These are phyloP conservation scores for Cornus controversa DNA, from an alignment of 148 eudicot genomes.

Conservation along the genomic window DNA sequence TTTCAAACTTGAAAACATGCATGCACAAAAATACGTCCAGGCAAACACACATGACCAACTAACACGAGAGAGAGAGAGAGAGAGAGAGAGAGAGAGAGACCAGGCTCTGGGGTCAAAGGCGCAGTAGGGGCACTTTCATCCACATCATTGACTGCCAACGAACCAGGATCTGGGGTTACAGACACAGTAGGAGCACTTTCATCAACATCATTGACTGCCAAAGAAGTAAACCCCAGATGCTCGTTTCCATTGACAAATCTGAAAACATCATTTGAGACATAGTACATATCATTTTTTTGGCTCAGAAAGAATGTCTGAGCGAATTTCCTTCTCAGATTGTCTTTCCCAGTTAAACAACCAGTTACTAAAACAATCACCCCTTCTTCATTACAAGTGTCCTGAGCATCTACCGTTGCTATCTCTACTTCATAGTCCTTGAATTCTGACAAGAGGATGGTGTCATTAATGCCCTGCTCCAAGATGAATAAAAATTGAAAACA, in stretches of 20 bases:
- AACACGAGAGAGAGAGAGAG: not conserved
- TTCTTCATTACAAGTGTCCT: slow-evolving; percentile 36
- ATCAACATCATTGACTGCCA: slow-evolving; percentile 18
- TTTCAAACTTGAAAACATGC: not conserved
- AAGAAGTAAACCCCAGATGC: slow-evolving; percentile 9
- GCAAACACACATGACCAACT: too few relatives aligned
- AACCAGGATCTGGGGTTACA: slow-evolving; percentile 33
- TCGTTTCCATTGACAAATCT: slow-evolving; percentile 40
- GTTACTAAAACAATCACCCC: slow-evolving; percentile 63
- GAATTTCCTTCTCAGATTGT: slow-evolving; percentile 49
- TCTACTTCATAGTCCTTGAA: slow-evolving; percentile 35
- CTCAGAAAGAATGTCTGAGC: slow-evolving; percentile 71
- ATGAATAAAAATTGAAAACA: slow-evolving; percentile 3
- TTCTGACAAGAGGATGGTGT: slow-evolving; percentile 41
- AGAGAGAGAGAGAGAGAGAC: not conserved
- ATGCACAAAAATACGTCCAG: not conserved
- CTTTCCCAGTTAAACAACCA: slow-evolving; percentile 53
- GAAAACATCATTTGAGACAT: slow-evolving; percentile 59
- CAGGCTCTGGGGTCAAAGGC: too few relatives aligned
- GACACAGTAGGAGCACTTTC: slow-evolving; percentile 21
- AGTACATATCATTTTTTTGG: slow-evolving; percentile 53
- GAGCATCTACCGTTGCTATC: slow-evolving; percentile 55
- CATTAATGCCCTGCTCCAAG: slow-evolving; percentile 54
- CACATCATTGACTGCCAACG: not conserved
- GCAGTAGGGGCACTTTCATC: not conserved